phyloP scores from a whole-genome alignment of 176 grass and related monocot genomes.

The Ananas comosus region DNA sequence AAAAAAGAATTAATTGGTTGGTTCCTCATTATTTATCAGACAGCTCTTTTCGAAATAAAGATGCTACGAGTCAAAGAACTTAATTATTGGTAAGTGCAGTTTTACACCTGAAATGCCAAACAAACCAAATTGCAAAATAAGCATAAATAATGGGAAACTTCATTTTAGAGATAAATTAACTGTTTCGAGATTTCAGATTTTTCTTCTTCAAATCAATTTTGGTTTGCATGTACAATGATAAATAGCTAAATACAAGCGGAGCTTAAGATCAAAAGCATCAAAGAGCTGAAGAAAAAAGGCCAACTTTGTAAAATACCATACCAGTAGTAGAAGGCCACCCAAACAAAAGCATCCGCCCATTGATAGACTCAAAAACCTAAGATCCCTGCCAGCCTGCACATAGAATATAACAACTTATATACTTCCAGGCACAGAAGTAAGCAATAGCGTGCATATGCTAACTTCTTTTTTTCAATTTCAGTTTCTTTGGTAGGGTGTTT shows the following conservation, averaged over 20 bases:
- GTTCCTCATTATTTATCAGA: too few species aligned
- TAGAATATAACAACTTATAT: slow-evolving; percentile 3
- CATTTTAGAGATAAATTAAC: too few species aligned
- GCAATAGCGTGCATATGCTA: neutral
- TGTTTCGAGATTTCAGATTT: too few species aligned
- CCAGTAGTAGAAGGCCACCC: slow-evolving; percentile 57
- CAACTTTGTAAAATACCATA: slow-evolving; percentile 25
- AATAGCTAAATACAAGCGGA: slow-evolving; percentile 1
- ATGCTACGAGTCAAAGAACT: too few species aligned
- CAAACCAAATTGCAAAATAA: neutral
- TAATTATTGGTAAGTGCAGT: too few species aligned
- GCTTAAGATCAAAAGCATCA: slow-evolving; percentile 1
- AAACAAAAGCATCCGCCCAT: slow-evolving; percentile 70
- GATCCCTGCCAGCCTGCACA: slow-evolving; percentile 84
- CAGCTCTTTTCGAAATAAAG: too few species aligned
- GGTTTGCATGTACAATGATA: neutral
- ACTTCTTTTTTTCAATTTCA: too few species aligned
- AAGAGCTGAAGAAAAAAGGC: neutral
- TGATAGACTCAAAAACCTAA: slow-evolving; percentile 82
- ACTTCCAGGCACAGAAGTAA: slow-evolving; percentile 3
- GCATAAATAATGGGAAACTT: neutral
- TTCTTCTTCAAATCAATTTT: neutral
- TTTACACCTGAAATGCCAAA: too few species aligned
- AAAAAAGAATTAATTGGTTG: too few species aligned
- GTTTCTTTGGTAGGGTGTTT: too few species aligned